phyloP scores from a whole-genome alignment of 495 filamentous ascomycete species.

The Astrocystis sublimbata region DNA sequence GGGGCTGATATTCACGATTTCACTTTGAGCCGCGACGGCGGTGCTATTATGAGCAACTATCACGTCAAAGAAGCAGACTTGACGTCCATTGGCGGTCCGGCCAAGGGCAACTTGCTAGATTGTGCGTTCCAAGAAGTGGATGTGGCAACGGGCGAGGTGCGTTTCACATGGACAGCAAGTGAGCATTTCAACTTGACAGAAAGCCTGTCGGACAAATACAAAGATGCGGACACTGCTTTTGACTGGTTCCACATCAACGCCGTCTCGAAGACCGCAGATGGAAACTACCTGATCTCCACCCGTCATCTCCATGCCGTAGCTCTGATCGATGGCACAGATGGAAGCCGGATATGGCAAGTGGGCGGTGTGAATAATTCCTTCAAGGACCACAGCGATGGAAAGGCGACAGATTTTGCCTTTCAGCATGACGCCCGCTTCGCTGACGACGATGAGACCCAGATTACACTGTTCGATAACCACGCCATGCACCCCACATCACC shows the following conservation, averaged over 20 bases:
- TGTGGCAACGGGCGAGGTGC: constrained; percentile 47
- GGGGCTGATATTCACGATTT: constrained; percentile 29
- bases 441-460: constrained; percentile 41
- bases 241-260: constrained; percentile 66
- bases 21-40: constrained; percentile 20
- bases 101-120: constrained; percentile 21
- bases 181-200: constrained; percentile 53
- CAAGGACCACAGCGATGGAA: constrained; percentile 42
- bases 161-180: constrained; percentile 57
- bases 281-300: constrained; percentile 59
- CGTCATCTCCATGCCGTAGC: constrained; percentile 57
- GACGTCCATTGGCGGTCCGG: constrained; percentile 23
- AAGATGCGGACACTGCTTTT: constrained; percentile 40
- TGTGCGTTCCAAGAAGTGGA: constrained; percentile 47
- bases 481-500: constrained; percentile 53
- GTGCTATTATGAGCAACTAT: constrained; percentile 25
- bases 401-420: constrained; percentile 50
- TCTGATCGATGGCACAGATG: constrained; percentile 56
- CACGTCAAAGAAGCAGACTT: constrained; percentile 18
- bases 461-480: constrained; percentile 61
- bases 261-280: constrained; percentile 55
- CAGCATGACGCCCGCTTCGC: constrained; percentile 60
- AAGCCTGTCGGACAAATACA: constrained; percentile 38
- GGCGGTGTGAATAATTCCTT: constrained; percentile 54
- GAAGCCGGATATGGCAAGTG: constrained; percentile 56